Evolutionary conservation across 139 green algal genomes (phyloP).

Genomic region (Tetraselmis striata): DNA sequence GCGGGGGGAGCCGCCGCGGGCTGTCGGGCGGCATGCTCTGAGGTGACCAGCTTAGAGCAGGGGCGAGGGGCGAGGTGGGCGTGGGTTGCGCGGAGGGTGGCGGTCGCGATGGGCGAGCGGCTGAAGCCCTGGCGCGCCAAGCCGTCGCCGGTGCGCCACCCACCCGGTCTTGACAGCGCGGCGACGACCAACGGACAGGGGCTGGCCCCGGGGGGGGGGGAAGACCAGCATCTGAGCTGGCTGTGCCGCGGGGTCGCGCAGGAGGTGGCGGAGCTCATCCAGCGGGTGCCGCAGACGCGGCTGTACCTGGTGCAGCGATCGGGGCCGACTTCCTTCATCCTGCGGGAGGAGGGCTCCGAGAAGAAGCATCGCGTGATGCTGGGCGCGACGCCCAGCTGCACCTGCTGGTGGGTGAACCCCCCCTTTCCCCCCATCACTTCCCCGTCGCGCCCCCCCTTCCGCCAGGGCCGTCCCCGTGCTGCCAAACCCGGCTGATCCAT

Average conservation of each 20-base stretch:
- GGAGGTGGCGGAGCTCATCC: slow-evolving; percentile 34
- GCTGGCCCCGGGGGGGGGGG: too few relatives aligned
- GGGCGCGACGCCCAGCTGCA: slow-evolving; percentile 31
- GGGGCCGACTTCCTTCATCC: slow-evolving; percentile 44
- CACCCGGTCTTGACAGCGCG: not conserved
- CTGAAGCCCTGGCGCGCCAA: not conserved
- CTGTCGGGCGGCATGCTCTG: too few relatives aligned
- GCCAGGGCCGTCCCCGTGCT: too few relatives aligned
- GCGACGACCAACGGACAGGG: not conserved
- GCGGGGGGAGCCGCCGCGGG: too few relatives aligned
- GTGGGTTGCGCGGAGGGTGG: not conserved
- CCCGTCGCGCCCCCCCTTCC: too few relatives aligned
- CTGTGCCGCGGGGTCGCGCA: slow-evolving; percentile 5
- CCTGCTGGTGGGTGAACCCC: slow-evolving; percentile 16
- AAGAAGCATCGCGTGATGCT: slow-evolving; percentile 38
- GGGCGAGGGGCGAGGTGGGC: too few relatives aligned
- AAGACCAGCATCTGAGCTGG: not conserved
- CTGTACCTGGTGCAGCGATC: slow-evolving; percentile 40
- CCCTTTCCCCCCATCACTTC: not conserved
- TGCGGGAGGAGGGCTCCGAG: slow-evolving; percentile 35
- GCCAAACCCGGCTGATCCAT: too few relatives aligned
- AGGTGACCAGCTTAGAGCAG: too few relatives aligned
- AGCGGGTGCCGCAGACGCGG: slow-evolving; percentile 15
- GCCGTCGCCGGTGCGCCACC: not conserved
- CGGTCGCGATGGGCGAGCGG: not conserved